Evolutionary conservation across 768 basidiomycete species (phyloP), one percentile per base, ranked within the genome.

Genomic region (Mycena galericulata): DNA sequence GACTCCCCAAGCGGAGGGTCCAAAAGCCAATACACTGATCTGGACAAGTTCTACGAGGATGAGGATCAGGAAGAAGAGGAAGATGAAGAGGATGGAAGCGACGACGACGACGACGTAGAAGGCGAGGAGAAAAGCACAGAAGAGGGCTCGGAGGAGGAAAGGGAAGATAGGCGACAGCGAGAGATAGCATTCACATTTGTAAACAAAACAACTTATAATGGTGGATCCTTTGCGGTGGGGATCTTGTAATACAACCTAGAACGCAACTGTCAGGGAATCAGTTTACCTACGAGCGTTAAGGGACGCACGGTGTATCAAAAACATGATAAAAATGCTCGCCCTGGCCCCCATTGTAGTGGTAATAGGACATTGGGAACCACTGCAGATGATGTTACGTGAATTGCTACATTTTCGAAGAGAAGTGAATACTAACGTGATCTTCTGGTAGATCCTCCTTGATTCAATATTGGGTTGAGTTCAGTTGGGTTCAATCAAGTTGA

Each of bases 291-390:
- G 9, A 43, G 8, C 20, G 17, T 9, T 18, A n/a, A 43, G 41
- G 18, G 20, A 43, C 41, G 41, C 20, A 43, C n/a, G 87, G 87
- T 84, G 90, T 91, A 38, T 86, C 78, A 74, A 93, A 93, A 17
- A 94, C 92, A 80, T 94, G 92, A 73, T 94, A 94, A 68, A 81
- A 88, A 75, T 94, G 92, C 0, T 91, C 90, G 68, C 90, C 86
- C 41, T 88, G 86, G 1, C 92, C 92, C 18, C 88, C 89, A 26
- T 78, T 68, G 41, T 79, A 72, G 43, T 84, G 80, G 70, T 89
- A 90, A 74, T 92, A 94, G 64, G 85, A 86, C 84, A 88, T 84
- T 1, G 92, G 90, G 83, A 94, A 91, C 93, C 92, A 93, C 92
- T 92, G 60, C 38, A 49, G n/a, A 12, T 1, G 20, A 11, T 8